Base-by-base conservation (phyloP, 108 stramenopile genomes). In the Fistulifera pelliculosa region DNA sequence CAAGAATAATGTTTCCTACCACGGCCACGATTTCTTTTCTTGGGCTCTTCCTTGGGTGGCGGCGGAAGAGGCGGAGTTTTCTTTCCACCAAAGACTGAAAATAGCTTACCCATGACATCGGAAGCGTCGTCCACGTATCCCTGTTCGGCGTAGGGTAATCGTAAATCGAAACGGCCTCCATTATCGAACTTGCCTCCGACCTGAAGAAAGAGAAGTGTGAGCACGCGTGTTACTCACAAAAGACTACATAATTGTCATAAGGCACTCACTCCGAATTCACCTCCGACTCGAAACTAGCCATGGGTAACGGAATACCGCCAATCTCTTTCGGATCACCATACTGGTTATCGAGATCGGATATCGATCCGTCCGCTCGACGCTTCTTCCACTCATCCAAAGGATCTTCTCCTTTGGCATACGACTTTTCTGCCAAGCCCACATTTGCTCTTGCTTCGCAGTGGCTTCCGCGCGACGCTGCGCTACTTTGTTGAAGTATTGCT, bases 131-230 rank as follows among this genome's bases (percentile, higher is more conserved):
- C 91, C 14, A 83, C 92, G 56, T 85, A 94, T 28, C 92, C 95
- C 73, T 93, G 89, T 56, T 96, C 93, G 38, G 85, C 95, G 75
- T 94, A 96, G 14, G 95, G 95, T 40, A 96, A 66, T 47, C 95
- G 72, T 41, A 96, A 68, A 68, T 96, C 95, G 66, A 96, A 96
- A 14, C 95, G 74, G 40, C 89, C 96, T 1, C 96, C 96, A 61
- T 95, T 94, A 66, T 97, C 96, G 80, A 76, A 97, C 71, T 95
- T 93, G 1, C 92, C 92, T 15, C 68, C 40, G 24, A 42, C 43
- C n/a, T 16, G 25, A 51, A 21, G 47, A 31, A 31, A 31, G 5
- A 21, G 18, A 41, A n/a, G n/a, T n/a, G n/a, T n/a, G 49, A 22
- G 13, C 22, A 26, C 8, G 24, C 5, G 24, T 38, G 7, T 41